Base-by-base conservation (phyloP, 2,329 filamentous ascomycete species). In the Phaeomoniella chlamydospora region DNA sequence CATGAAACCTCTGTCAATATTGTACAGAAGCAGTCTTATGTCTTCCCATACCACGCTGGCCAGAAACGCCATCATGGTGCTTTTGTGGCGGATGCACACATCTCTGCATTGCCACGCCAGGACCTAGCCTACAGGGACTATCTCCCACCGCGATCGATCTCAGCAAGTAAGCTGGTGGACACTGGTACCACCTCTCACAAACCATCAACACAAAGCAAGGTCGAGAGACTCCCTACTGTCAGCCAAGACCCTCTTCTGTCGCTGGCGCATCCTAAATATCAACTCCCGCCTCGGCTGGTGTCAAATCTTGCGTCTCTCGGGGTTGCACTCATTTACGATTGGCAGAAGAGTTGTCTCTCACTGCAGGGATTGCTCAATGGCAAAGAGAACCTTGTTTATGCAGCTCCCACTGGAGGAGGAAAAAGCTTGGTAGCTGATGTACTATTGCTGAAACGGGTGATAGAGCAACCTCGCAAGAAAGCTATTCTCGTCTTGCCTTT, bases 331-430 rank as follows among this genome's bases (percentile, higher is more conserved):
- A 86, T 86, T 40, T 86, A 86, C 46, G 77, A 78, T 2, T 87
- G 81, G 81, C 81, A 86, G 54, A 79, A 79, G 35, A 74, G 76
- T 39, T 87, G 81, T 48, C 63, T 87, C 5, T 62, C 79, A 36
- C 74, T 74, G 0, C 73, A 72, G 3, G 77, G 79, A 0, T 62
- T 85, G 13, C 60, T 87, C 10, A 54, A 61, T 4, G 80, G 80
- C 12, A 62, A 72, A 35, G 72, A 67, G 42, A 85, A 83, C 45
- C 62, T 87, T 6, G 76, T 86, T n/a, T 87, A 86, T 50, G 81
- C 76, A 31, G 81, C 81, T 5, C 81, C 81, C 0, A 86, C 81
- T 0, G 80, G 80, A 3, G 80, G 80, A 29, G 81, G 12, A 85
- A 46, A 86, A 56, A 84, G 78, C 5, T 64, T 86, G 10, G 78